These are phyloP conservation scores for Aspergillus udagawae DNA, from an alignment of 2,329 filamentous ascomycete species.

Conservation along the genomic window DNA sequence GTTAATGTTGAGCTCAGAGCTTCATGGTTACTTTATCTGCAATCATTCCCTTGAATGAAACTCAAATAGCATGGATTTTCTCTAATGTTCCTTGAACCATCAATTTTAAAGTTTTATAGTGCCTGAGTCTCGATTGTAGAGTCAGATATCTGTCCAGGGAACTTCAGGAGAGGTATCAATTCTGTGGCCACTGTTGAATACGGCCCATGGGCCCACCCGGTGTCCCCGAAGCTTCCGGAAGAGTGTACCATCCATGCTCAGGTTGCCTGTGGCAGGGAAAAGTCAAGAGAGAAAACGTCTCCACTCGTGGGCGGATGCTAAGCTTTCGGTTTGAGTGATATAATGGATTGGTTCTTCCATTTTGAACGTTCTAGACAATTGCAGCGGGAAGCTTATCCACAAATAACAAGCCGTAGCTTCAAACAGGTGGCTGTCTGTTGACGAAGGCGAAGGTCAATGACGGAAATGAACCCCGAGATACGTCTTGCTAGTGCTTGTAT, in stretches of 20 bases:
- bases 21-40: too few relatives aligned
- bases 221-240: neutral
- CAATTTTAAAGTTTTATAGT: too few relatives aligned
- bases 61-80: too few relatives aligned
- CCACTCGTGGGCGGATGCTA: neutral
- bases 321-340: neutral
- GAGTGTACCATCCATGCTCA: too few relatives aligned
- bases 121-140: too few relatives aligned
- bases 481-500: neutral
- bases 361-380: neutral
- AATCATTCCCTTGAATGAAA: too few relatives aligned
- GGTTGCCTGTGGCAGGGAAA: neutral
- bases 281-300: neutral
- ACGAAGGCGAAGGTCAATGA: neutral
- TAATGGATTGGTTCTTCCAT: neutral
- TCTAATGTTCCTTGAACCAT: too few relatives aligned
- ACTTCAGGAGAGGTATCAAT: neutral
- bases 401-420: neutral
- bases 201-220: neutral
- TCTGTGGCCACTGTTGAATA: neutral
- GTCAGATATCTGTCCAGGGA: too few relatives aligned
- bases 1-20: too few relatives aligned
- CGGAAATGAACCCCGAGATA: neutral
- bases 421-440: neutral
- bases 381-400: neutral